Conservation (phyloP, 1,139 yeast species). For the Sugiyamaella japonica region DNA sequence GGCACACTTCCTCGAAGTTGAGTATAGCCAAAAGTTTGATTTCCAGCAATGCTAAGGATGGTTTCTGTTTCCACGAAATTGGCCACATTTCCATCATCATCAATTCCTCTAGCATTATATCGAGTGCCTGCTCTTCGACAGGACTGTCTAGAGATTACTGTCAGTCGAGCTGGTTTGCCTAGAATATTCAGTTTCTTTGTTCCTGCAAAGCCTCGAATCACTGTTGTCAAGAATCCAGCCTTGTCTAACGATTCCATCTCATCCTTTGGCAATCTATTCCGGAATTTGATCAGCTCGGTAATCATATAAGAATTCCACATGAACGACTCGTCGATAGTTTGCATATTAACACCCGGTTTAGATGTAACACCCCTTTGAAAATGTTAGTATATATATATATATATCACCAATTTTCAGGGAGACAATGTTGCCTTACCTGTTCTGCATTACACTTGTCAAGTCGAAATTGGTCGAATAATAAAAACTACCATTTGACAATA, state of each 20-base stretch:
- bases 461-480: constrained; percentile 93
- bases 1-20: constrained; percentile 96
- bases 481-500: constrained; percentile 84
- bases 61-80: constrained; percentile 95
- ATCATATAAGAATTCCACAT: constrained; percentile 98
- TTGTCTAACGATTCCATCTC: constrained; percentile 63
- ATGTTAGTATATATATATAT: not conserved
- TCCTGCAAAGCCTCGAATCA: constrained; percentile 91
- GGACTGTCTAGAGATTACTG: constrained; percentile 87
- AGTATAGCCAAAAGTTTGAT: constrained; percentile 68
- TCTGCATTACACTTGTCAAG: constrained; percentile 77
- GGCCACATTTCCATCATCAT: constrained; percentile 93
- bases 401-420: not conserved
- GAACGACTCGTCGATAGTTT: constrained; percentile 63
- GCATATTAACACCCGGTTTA: constrained; percentile 34
- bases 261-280: constrained; percentile 64
- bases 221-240: constrained; percentile 82
- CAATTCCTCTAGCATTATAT: constrained; percentile 90
- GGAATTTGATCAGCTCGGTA: constrained; percentile 73
- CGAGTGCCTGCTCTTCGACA: constrained; percentile 97
- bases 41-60: constrained; percentile 57
- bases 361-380: constrained; percentile 11
- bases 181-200: constrained; percentile 59
- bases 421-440: constrained; percentile 33
- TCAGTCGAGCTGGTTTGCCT: constrained; percentile 55